These are phyloP conservation scores for Phytopythium aichiense DNA, from an alignment of 352 stramenopile genomes.

Conservation along the genomic window DNA sequence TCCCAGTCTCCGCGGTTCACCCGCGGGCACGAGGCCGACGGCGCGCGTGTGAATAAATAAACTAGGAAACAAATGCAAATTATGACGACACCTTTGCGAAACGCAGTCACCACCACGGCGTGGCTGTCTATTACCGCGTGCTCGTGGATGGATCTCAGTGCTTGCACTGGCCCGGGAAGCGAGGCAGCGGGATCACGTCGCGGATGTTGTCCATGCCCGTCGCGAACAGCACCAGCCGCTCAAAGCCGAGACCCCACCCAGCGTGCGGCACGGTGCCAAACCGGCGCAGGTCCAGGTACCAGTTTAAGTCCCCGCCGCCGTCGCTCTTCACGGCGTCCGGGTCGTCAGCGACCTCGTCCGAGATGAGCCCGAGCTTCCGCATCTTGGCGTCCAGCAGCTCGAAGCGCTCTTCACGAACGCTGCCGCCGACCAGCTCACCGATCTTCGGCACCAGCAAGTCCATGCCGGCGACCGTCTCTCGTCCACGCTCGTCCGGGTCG, in stretches of 20 bases:
- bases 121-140: background rate
- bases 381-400: slow-evolving; percentile 86
- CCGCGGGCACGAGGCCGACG: background rate
- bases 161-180: slow-evolving; percentile 93
- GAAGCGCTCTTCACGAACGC: slow-evolving; percentile 93
- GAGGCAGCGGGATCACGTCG: slow-evolving; percentile 96
- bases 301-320: slow-evolving; percentile 76
- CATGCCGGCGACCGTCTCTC: slow-evolving; percentile 96
- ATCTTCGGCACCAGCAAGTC: slow-evolving; percentile 97
- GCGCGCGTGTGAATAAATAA: slow-evolving; percentile 1
- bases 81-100: background rate
- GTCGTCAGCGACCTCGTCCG: slow-evolving; percentile 75
- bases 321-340: slow-evolving; percentile 5
- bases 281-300: slow-evolving; percentile 97
- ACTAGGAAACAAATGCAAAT: slow-evolving; percentile 3
- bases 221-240: slow-evolving; percentile 96
- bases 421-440: slow-evolving; percentile 96
- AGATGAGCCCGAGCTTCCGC: slow-evolving; percentile 41
- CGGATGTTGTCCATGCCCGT: slow-evolving; percentile 99
- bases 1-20: background rate
- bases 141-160: slow-evolving; percentile 14
- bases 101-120: too few species aligned
- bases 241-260: slow-evolving; percentile 98
- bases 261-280: slow-evolving; percentile 97
- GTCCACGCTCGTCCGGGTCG: slow-evolving; percentile 56